Base-by-base conservation (phyloP, 1,139 yeast genomes). In the Hanseniaspora uvarum region DNA sequence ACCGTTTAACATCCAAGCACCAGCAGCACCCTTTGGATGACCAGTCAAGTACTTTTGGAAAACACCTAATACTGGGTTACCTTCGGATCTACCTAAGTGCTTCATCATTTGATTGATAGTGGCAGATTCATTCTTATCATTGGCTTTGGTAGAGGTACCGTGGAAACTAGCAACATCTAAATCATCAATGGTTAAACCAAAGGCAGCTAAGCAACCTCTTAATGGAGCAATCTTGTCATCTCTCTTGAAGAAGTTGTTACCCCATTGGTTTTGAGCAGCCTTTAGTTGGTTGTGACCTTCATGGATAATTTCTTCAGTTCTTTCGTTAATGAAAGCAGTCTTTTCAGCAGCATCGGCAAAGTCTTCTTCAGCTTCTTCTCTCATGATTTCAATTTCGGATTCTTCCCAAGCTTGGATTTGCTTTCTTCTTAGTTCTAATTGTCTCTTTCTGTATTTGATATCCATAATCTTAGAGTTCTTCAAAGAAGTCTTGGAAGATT, bases 11-110 rank as follows among this genome's bases (percentile, higher is more conserved):
- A 94, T 92, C 98, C 98, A 92, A 59, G 99, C 97, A 78, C 97
- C 98, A 56, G 99, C 99, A 63, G 98, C 98, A 80, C 98, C 99
- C 84, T 92, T 92, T 66, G 98, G 98, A 76, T 92, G 99, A 74
- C 98, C 99, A 65, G 99, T 92, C 67, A 92, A 80, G 81, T 80
- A 92, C 74, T 92, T 92, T 74, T 92, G 99, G 95, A 92, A 89
- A 55, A 92, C 95, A 79, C 97, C 97, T 64, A 84, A 78, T 55
- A 94, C 88, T 61, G 98, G 95, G 75, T 92, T 94, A 75, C 99
- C 99, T 74, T 86, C 89, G 56, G 94, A 74, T 75, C 99, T 85
- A 62, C 97, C 98, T 69, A 92, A 78, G 69, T 92, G 98, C 67
- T 78, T 75, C 83, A 94, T 83, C 96, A 92, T 92, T 62, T 78